Percentiles rank a stretch among this genome's conserved stretches.
These are phyloP conservation scores for Mortierella alpina DNA, from an alignment of 192 early-diverging fungal genomes.

Conservation along the genomic window DNA sequence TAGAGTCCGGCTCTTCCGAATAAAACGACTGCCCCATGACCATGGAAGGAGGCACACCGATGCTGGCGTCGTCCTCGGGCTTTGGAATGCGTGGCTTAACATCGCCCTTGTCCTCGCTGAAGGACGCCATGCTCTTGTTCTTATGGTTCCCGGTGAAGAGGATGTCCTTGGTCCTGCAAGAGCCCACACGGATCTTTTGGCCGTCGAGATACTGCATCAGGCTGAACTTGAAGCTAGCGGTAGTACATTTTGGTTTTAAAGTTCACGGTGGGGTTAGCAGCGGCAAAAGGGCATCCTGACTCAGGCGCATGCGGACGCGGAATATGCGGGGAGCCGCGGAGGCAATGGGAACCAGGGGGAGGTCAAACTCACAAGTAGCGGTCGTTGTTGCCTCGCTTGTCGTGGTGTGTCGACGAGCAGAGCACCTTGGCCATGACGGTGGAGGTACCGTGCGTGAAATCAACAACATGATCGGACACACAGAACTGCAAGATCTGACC, in stretches of 20 bases:
- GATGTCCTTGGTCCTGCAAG: constrained; percentile 51
- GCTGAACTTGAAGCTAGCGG: constrained; percentile 44
- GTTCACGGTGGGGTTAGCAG: too few species aligned
- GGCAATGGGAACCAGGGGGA: neutral
- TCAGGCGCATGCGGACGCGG: neutral
- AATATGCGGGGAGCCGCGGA: neutral
- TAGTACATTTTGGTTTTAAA: neutral
- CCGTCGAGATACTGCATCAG: constrained; percentile 40
- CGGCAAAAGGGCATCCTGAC: too few species aligned
- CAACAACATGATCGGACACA: constrained; percentile 38
- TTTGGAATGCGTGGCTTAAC: constrained; percentile 15
- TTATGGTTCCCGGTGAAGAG: constrained; percentile 52
- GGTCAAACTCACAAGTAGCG: constrained; percentile 43
- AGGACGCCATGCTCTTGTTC: constrained; percentile 55
- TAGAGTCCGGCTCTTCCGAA: constrained; percentile 50
- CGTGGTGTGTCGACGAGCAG: constrained; percentile 46
- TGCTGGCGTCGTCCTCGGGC: constrained; percentile 20
- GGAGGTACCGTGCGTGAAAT: constrained; percentile 41
- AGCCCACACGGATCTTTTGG: constrained; percentile 41
- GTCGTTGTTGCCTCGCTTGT: constrained; percentile 51
- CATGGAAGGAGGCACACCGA: constrained; percentile 8
- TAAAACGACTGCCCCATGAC: constrained; percentile 34
- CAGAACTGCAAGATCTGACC: constrained; percentile 49
- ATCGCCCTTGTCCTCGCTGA: constrained; percentile 45
- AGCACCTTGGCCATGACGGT: constrained; percentile 52